phyloP scores from a whole-genome alignment of 306 rosid genomes.

The Quercus cerris region DNA sequence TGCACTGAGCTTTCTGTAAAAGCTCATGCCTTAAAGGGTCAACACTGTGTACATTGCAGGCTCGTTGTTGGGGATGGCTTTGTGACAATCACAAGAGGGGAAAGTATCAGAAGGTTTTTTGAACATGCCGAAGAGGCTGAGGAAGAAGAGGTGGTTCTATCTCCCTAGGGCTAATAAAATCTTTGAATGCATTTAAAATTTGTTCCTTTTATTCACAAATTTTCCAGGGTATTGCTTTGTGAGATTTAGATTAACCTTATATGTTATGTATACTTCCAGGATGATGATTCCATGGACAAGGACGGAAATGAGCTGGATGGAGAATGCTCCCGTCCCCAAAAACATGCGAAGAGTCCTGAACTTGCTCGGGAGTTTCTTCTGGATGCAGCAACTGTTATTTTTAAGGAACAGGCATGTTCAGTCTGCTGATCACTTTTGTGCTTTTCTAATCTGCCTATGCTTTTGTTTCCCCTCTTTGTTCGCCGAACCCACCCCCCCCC shows the following conservation, averaged over 20 bases:
- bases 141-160: slow-evolving; percentile 89
- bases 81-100: slow-evolving; percentile 91
- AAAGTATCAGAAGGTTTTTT: slow-evolving; percentile 82
- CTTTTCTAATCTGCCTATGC: neutral
- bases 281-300: slow-evolving; percentile 91
- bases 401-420: slow-evolving; percentile 86
- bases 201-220: neutral
- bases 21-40: slow-evolving; percentile 93
- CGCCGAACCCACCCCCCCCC: too few species aligned
- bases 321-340: slow-evolving; percentile 98
- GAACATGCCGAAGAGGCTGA: slow-evolving; percentile 99
- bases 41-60: slow-evolving; percentile 94
- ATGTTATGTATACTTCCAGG: slow-evolving; percentile 44
- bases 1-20: slow-evolving; percentile 89
- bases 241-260: slow-evolving; percentile 16
- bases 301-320: slow-evolving; percentile 94
- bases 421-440: slow-evolving; percentile 12
- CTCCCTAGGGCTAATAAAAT: slow-evolving; percentile 26
- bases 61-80: slow-evolving; percentile 88
- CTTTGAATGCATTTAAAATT: neutral
- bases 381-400: slow-evolving; percentile 97
- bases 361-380: slow-evolving; percentile 98
- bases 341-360: slow-evolving; percentile 99
- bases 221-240: slow-evolving; percentile 4
- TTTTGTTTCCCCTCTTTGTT: neutral